Evolutionary conservation across 805 yeast species (phyloP), one percentile per base, ranked within the genome.

Genomic region (Metschnikowia colocasiae): DNA sequence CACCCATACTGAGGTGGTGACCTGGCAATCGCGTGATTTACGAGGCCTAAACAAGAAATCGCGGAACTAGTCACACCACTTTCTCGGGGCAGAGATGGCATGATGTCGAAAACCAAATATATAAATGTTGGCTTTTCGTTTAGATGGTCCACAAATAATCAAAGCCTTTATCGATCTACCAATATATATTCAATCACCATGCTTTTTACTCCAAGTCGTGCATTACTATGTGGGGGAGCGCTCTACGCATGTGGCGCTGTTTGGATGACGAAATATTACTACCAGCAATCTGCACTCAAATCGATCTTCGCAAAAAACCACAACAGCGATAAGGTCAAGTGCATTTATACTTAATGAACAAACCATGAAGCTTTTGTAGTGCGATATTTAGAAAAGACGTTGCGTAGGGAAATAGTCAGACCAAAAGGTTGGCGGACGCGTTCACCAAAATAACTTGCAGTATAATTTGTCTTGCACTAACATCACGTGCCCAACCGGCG

Each of bases 261-360:
- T 37, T 67, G 56, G 53, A 71, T 70, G 75, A 48, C 58, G 19
- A 62, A 50, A 13, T 51, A 57, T 48, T 70, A 67, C 59, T 69
- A 62, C 56, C 42, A 53, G 22, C 51, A 60, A 39, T 68, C 71
- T 6, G 40, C 61, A 3, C 54, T 69, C 43, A 63, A 59, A 48
- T 55, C 55, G 41, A 65, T 67, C 9, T 70, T 56, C 47, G 67
- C 62, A 22, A 53, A 53, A 2, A 51, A 68, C 55, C 47, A 57
- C 29, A 60, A 51, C 18, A 67, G 61, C 50, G 67, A 59, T 19
- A 50, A 57, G 6, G 59, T 65, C 23, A 57, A 58, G 43, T 43
- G 62, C 19, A 53, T 63, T 51, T 64, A 57, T n/a, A 29, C 42
- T n/a, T 39, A 29, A 25, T 6, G 10, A 25, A 8, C 3, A 25